Conservation (phyloP, 2,329 filamentous ascomycete species). For the Sporothrix variecibatus region DNA sequence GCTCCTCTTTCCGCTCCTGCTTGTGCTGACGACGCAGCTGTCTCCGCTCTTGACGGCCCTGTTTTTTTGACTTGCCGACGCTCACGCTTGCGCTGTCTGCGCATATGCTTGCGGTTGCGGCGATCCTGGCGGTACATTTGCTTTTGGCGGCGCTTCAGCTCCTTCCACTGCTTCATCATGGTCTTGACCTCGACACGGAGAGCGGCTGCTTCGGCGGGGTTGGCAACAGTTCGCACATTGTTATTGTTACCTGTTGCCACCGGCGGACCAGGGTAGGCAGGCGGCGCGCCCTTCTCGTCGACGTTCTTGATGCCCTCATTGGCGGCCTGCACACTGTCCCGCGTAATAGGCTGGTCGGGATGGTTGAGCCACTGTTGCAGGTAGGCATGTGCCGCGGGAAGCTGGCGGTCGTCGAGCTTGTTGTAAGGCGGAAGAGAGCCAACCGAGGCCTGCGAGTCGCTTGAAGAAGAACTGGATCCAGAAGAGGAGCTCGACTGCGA, state of each 20-base stretch:
- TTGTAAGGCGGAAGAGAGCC: conserved; percentile 58
- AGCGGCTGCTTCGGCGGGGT: background rate
- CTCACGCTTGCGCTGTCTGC: conserved; percentile 1
- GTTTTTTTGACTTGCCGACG: background rate
- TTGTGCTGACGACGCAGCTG: conserved; percentile 7
- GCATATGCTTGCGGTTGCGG: conserved; percentile 34
- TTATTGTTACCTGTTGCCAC: background rate
- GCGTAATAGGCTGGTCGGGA: conserved; percentile 53
- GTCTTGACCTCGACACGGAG: conserved; percentile 46
- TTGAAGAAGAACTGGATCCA: conserved; percentile 40
- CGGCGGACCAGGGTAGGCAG: background rate
- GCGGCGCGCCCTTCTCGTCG: background rate
- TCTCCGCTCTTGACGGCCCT: conserved; percentile 14
- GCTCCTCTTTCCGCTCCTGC: background rate
- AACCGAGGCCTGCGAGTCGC: conserved; percentile 46
- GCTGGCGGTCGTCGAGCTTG: conserved; percentile 50
- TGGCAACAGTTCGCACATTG: background rate
- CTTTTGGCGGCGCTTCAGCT: conserved; percentile 42
- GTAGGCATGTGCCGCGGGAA: conserved; percentile 48
- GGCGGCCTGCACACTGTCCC: conserved; percentile 45
- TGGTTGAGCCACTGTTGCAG: conserved; percentile 53
- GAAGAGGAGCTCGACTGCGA: conserved; percentile 38
- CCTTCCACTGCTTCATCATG: conserved; percentile 49
- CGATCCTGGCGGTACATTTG: conserved; percentile 35
- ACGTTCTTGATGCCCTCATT: conserved; percentile 27